Percentiles rank a stretch among this genome's conserved stretches.
These are phyloP conservation scores for Austroboletus niveus DNA, from an alignment of 1,284 basidiomycete species.

Conservation along the genomic window DNA sequence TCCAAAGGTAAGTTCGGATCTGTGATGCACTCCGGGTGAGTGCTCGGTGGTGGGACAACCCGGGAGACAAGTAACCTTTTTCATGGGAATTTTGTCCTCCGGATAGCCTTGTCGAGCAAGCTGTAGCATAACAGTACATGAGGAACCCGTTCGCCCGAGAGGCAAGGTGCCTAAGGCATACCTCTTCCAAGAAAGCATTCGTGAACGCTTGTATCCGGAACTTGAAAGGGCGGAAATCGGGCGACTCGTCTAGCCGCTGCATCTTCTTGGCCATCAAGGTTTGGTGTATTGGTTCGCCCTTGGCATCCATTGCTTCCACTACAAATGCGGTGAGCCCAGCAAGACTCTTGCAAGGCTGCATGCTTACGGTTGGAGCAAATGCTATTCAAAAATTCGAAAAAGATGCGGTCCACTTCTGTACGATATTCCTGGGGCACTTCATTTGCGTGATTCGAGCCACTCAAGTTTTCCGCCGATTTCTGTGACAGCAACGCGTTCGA, in stretches of 20 bases:
- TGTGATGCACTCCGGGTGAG: slow-evolving; percentile 39
- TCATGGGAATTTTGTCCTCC: slow-evolving; percentile 86
- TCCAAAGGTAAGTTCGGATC: slow-evolving; percentile 98
- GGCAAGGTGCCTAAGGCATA: slow-evolving; percentile 34
- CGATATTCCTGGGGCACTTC: slow-evolving; percentile 82
- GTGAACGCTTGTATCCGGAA: slow-evolving; percentile 99
- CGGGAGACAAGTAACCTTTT: slow-evolving; percentile 57
- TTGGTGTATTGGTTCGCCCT: slow-evolving; percentile 97
- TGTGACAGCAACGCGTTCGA: slow-evolving; percentile 21
- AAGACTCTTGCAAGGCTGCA: slow-evolving; percentile 1
- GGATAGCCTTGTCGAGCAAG: slow-evolving; percentile 77
- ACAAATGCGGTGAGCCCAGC: slow-evolving; percentile 18
- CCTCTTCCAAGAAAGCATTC: slow-evolving; percentile 92
- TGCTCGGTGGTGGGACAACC: slow-evolving; percentile 6
- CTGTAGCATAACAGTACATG: slow-evolving; percentile 39
- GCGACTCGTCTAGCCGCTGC: slow-evolving; percentile 92
- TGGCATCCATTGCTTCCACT: slow-evolving; percentile 92
- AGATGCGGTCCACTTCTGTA: slow-evolving; percentile 83
- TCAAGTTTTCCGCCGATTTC: slow-evolving; percentile 33
- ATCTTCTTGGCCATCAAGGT: slow-evolving; percentile 99
- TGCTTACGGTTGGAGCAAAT: slow-evolving; percentile 88
- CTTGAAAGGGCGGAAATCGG: slow-evolving; percentile 98
- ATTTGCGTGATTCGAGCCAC: slow-evolving; percentile 43
- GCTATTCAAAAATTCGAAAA: slow-evolving; percentile 85
- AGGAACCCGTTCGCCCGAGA: slow-evolving; percentile 2